Evolutionary conservation across 306 rosid genomes (phyloP).

Genomic region (Astragalus membranaceus): DNA sequence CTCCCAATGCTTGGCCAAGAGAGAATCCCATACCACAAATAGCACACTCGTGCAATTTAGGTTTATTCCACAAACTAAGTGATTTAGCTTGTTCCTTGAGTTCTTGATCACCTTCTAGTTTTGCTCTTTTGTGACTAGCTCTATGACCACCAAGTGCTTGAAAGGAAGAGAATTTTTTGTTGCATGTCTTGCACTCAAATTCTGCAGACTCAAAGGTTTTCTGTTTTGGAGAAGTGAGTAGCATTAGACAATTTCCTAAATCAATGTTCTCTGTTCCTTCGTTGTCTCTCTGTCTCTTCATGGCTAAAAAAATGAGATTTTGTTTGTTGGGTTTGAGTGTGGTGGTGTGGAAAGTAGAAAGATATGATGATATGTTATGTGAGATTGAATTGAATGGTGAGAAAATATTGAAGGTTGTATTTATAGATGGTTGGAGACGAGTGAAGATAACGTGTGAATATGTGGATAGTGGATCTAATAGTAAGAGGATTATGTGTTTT

Average conservation of each 20-base stretch:
- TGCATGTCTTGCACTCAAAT: slow-evolving; percentile 77
- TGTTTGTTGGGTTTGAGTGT: not conserved
- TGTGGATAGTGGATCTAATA: not conserved
- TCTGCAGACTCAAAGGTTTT: slow-evolving; percentile 11
- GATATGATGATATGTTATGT: not conserved
- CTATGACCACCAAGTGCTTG: slow-evolving; percentile 95
- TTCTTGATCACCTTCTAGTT: not conserved
- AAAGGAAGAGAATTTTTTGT: slow-evolving; percentile 62
- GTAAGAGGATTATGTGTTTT: too few species aligned
- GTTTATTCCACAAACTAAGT: slow-evolving; percentile 9
- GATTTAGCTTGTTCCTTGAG: slow-evolving; percentile 5
- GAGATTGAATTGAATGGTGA: not conserved
- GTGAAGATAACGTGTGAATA: not conserved
- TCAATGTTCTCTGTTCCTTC: slow-evolving; percentile 12
- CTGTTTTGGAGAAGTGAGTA: slow-evolving; percentile 30
- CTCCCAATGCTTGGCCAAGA: slow-evolving; percentile 85
- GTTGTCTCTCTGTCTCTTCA: slow-evolving; percentile 42
- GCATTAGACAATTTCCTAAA: slow-evolving; percentile 33
- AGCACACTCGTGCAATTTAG: slow-evolving; percentile 53
- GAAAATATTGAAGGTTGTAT: not conserved
- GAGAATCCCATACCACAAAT: slow-evolving; percentile 62
- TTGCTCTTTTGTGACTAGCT: slow-evolving; percentile 65
- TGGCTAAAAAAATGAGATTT: not conserved
- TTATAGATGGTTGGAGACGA: slow-evolving; percentile 2
- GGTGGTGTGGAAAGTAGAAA: not conserved